Conservation (phyloP, 352 stramenopile genomes). For the Pythium graminicola region DNA sequence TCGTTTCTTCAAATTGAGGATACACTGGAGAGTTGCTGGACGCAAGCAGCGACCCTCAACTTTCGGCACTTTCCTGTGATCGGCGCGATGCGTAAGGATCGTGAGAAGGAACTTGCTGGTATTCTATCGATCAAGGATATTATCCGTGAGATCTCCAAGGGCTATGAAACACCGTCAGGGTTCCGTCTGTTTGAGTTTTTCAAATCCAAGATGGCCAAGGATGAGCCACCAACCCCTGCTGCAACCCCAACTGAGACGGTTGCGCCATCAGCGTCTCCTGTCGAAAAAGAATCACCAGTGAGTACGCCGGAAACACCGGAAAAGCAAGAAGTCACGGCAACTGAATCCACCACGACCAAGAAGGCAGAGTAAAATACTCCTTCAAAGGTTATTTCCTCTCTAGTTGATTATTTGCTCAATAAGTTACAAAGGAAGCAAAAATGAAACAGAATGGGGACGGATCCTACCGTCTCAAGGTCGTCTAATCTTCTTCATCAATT, state of each 20-base stretch:
- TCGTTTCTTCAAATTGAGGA: conserved; percentile 70
- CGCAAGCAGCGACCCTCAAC: conserved; percentile 51
- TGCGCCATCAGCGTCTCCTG: neutral
- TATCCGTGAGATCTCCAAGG: conserved; percentile 78
- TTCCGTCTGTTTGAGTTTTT: conserved; percentile 84
- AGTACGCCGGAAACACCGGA: conserved; percentile 8
- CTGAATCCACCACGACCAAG: conserved; percentile 4
- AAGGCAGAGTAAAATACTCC: conserved; percentile 12
- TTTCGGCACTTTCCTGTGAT: conserved; percentile 83
- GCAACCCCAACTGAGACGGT: neutral
- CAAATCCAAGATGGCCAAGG: conserved; percentile 70
- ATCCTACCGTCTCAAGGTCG: neutral
- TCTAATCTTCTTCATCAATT: conserved; percentile 27
- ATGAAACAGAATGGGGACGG: neutral
- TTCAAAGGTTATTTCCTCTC: neutral
- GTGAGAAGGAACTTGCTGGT: conserved; percentile 74
- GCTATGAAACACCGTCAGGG: conserved; percentile 56
- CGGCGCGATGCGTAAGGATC: conserved; percentile 61
- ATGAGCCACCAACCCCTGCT: conserved; percentile 23
- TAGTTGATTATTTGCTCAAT: conserved; percentile 16
- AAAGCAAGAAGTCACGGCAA: conserved; percentile 11
- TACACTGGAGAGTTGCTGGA: conserved; percentile 73
- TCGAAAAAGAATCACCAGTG: conserved; percentile 10
- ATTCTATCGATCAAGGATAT: conserved; percentile 85
- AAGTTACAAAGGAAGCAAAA: conserved; percentile 21